Evolutionary conservation across 768 basidiomycete genomes (phyloP), one percentile per base, ranked within the genome.

Genomic region (Xerocomellus chrysenteron): DNA sequence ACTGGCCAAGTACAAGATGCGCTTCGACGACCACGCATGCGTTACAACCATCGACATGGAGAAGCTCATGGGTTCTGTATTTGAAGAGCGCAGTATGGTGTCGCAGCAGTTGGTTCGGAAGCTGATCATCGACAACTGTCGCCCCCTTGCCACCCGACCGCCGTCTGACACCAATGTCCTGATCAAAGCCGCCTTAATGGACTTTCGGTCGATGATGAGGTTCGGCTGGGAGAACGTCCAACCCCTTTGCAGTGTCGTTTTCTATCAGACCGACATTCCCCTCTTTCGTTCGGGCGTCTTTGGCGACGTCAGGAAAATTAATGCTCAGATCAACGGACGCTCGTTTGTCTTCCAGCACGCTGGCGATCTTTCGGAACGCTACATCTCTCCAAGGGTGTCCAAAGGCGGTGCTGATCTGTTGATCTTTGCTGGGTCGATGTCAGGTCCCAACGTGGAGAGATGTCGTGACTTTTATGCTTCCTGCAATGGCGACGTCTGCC

Each of bases 21-120:
- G 56, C 41, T 77, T 78, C n/a, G 56, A 67, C 19, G 72, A 65
- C 9, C 70, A 75, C n/a, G 79, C 75, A 17, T 79, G 79, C 55
- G 68, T 79, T 50, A 78, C 76, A 4, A 73, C 76, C 21, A 64
- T 73, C 14, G 57, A 59, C 40, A 57, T 49, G 58, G n/a, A 35
- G 10, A 64, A 49, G 36, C n/a, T 52, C 32, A 43, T 9, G n/a
- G 56, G 59, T 32, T 54, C 61, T 14, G 55, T 60, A 11, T 66
- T 68, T 10, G 44, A 59, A 51, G 54, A 48, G 3, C 68, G 68
- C 33, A 54, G 60, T 37, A 40, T 41, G 14, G 14, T 58, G 37
- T 73, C 73, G 12, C 65, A 65, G 51, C 46, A 58, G 33, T 40
- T 39, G 44, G 59, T 68, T 40, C 66, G 52, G 37, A 50, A 51